phyloP scores from a whole-genome alignment of 1,284 basidiomycete species.

The Stereum hirsutum region DNA sequence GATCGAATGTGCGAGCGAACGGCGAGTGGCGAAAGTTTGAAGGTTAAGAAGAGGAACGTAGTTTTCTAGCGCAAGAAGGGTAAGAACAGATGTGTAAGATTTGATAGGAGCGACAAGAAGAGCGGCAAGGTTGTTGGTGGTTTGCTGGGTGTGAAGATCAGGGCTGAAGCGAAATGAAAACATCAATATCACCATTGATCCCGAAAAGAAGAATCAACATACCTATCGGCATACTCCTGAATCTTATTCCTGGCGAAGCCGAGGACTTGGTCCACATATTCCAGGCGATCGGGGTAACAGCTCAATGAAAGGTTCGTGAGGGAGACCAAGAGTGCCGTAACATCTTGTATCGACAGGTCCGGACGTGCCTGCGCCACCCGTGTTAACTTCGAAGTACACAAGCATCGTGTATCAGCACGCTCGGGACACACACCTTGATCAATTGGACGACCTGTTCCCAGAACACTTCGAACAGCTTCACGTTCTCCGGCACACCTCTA shows the following conservation, averaged over 20 bases:
- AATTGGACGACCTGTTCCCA: constrained; percentile 97
- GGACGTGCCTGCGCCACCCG: constrained; percentile 90
- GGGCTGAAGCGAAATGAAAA: constrained; percentile 38
- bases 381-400: no score
- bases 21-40: constrained; percentile 83
- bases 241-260: constrained; percentile 82
- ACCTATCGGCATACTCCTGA: constrained; percentile 77
- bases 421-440: constrained; percentile 69
- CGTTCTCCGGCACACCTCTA: constrained; percentile 87
- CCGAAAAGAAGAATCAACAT: constrained; percentile 13
- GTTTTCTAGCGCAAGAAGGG: constrained; percentile 84
- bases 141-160: constrained; percentile 81
- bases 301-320: constrained; percentile 88
- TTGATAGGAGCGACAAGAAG: constrained; percentile 88
- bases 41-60: constrained; percentile 76
- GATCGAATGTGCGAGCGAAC: constrained; percentile 85
- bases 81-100: constrained; percentile 89
- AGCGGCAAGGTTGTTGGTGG: constrained; percentile 81
- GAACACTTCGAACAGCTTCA: constrained; percentile 92
- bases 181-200: no score
- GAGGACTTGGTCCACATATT: constrained; percentile 92
- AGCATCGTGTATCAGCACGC: neutral
- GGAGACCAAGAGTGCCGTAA: constrained; percentile 90
- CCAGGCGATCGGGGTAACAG: constrained; percentile 90
- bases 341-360: constrained; percentile 90